phyloP scores from a whole-genome alignment of 2,329 filamentous ascomycete genomes.

The Lachnellula arida region DNA sequence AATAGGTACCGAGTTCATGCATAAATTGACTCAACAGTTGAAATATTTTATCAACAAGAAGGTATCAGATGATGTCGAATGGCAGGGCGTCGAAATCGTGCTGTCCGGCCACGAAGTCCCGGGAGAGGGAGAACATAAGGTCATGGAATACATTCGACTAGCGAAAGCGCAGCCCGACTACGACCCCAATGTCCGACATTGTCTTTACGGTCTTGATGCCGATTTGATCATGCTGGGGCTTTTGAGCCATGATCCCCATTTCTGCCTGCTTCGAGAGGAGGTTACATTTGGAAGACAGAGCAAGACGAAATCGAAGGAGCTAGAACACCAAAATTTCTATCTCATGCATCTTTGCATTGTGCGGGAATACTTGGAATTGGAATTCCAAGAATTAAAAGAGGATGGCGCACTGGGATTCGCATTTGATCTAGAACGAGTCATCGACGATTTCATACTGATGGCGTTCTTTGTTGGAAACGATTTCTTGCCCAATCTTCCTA shows the following conservation, averaged over 20 bases:
- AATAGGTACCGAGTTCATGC: slow-evolving; percentile 82
- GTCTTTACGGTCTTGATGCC: slow-evolving; percentile 93
- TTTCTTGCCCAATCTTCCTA: slow-evolving; percentile 94
- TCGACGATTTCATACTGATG: slow-evolving; percentile 99
- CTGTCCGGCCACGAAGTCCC: slow-evolving; percentile 97
- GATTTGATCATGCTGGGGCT: slow-evolving; percentile 98
- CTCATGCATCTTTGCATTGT: slow-evolving; percentile 97
- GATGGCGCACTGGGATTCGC: slow-evolving; percentile 67
- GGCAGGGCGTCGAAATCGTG: slow-evolving; percentile 95
- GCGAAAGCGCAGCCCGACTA: slow-evolving; percentile 94
- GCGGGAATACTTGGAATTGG: slow-evolving; percentile 90
- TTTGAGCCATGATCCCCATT: slow-evolving; percentile 96
- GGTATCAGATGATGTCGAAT: slow-evolving; percentile 91
- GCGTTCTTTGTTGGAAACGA: slow-evolving; percentile 99
- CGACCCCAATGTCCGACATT: slow-evolving; percentile 90
- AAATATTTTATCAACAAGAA: slow-evolving; percentile 99
- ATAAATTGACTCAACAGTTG: slow-evolving; percentile 85
- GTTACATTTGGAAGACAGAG: slow-evolving; percentile 91
- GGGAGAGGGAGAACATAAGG: slow-evolving; percentile 98
- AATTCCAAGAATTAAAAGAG: slow-evolving; percentile 87
- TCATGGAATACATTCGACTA: slow-evolving; percentile 99
- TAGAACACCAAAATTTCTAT: slow-evolving; percentile 99
- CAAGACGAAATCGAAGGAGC: slow-evolving; percentile 86
- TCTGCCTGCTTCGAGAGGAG: slow-evolving; percentile 93
- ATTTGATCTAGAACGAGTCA: slow-evolving; percentile 92